These are phyloP conservation scores for Fusarium proliferatum DNA, from an alignment of 2,329 filamentous ascomycete species.

Conservation along the genomic window DNA sequence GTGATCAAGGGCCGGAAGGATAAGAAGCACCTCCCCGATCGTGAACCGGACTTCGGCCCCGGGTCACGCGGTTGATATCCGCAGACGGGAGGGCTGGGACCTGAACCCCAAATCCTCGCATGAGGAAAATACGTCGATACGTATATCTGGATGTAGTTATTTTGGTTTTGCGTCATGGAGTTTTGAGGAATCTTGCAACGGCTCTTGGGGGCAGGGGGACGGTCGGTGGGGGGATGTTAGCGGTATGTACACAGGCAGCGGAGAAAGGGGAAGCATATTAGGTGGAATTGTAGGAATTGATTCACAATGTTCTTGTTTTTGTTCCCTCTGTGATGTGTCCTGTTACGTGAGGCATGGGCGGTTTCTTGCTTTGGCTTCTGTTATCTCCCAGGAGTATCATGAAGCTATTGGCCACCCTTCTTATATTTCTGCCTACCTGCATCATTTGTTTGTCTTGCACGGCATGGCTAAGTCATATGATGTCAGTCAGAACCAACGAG, in stretches of 20 bases:
- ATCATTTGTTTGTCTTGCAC: background rate
- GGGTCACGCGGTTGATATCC: conserved; percentile 47
- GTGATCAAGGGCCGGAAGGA: conserved; percentile 89
- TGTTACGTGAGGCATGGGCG: background rate
- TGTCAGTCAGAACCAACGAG: background rate
- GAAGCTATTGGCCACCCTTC: background rate
- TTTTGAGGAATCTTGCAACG: conserved; percentile 50
- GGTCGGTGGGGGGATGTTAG: conserved; percentile 32
- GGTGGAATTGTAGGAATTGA: conserved; percentile 46
- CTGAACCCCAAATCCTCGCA: conserved; percentile 1
- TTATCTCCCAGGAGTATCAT: background rate
- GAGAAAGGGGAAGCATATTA: conserved; percentile 15
- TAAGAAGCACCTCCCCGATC: conserved; percentile 73
- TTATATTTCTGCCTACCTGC: background rate
- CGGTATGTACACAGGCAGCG: conserved; percentile 39
- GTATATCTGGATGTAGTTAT: conserved; percentile 54
- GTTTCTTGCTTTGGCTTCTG: background rate
- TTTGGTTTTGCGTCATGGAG: conserved; percentile 55
- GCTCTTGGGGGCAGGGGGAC: conserved; percentile 40
- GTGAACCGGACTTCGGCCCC: conserved; percentile 71
- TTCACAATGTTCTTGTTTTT: conserved; percentile 38
- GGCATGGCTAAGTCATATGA: background rate
- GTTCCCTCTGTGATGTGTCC: background rate
- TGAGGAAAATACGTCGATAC: conserved; percentile 28
- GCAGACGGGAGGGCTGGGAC: conserved; percentile 17